These are phyloP conservation scores for Cytauxzoon felis DNA, from an alignment of 169 alveolate genomes.

Conservation along the genomic window DNA sequence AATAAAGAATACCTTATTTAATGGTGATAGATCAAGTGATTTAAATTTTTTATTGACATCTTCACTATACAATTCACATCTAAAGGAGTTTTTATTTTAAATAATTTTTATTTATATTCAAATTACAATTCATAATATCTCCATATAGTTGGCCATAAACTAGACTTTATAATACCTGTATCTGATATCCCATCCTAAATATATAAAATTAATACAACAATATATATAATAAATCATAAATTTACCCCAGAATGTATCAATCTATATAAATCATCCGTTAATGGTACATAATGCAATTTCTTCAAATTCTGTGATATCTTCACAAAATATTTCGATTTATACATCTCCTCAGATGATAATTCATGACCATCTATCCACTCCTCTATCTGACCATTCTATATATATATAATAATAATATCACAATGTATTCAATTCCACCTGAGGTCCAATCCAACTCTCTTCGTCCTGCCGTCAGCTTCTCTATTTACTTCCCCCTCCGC, in stretches of 20 bases:
- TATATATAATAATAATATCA: background rate
- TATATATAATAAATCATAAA: background rate
- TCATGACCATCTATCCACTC: constrained; percentile 72
- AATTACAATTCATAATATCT: constrained; percentile 51
- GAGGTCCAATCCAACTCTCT: too few species aligned
- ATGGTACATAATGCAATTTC: constrained; percentile 41
- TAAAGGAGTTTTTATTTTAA: constrained; percentile 5
- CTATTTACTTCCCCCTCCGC: too few species aligned
- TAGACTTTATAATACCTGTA: constrained; percentile 37
- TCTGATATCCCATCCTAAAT: background rate
- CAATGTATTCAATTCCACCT: too few species aligned
- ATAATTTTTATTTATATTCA: background rate
- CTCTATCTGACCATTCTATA: constrained; percentile 69
- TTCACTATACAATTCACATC: too few species aligned
- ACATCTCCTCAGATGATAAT: constrained; percentile 61
- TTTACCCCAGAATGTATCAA: constrained; percentile 30
- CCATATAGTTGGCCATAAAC: constrained; percentile 69
- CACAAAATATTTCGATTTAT: constrained; percentile 36
- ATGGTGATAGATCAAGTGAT: too few species aligned
- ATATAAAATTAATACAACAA: background rate
- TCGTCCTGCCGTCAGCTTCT: too few species aligned
- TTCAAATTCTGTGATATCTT: constrained; percentile 61
- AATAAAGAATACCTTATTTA: too few species aligned
- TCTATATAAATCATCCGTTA: constrained; percentile 44
- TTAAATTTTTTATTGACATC: too few species aligned